Percentiles rank a stretch among this genome's conserved stretches.
phyloP scores from a whole-genome alignment of 2,329 filamentous ascomycete genomes.

The Cladorrhinum sp. region DNA sequence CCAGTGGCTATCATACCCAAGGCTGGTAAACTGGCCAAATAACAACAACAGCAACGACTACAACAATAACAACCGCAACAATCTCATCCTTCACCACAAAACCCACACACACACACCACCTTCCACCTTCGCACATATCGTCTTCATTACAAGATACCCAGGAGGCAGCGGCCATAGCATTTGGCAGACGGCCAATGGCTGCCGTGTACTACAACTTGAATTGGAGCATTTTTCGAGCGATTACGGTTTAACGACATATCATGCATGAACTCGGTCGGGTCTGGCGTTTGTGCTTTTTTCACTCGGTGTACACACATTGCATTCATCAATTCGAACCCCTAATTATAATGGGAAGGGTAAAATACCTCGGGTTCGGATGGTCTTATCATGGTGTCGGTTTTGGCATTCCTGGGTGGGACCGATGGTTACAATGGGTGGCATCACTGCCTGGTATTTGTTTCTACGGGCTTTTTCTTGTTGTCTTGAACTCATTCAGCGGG shows the following conservation, averaged over 20 bases:
- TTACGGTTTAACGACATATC: conserved; percentile 21
- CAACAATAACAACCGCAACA: not conserved
- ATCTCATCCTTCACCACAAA: conserved; percentile 12
- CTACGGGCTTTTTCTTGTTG: conserved; percentile 16
- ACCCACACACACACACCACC: conserved; percentile 10
- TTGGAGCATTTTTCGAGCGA: conserved; percentile 23
- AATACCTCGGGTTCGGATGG: conserved; percentile 20
- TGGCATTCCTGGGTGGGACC: conserved; percentile 22
- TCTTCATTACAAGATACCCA: conserved; percentile 24
- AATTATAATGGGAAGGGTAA: conserved; percentile 11
- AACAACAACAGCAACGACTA: not conserved
- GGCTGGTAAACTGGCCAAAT: conserved; percentile 64
- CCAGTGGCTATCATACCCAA: conserved; percentile 75
- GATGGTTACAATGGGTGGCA: conserved; percentile 28
- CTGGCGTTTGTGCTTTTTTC: conserved; percentile 5
- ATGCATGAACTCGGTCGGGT: conserved; percentile 27
- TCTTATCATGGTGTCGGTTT: conserved; percentile 21
- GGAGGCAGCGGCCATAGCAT: conserved; percentile 18
- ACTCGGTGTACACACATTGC: conserved; percentile 19
- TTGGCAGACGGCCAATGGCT: conserved; percentile 23
- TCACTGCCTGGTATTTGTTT: conserved; percentile 22
- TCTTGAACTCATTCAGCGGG: conserved; percentile 16
- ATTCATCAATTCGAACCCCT: conserved; percentile 24
- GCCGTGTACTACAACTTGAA: conserved; percentile 26
- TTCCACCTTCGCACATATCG: conserved; percentile 21